A percentile compares a stretch with the other conserved stretches of the same genome.
phyloP scores from a whole-genome alignment of 768 basidiomycete genomes.

The Xanthoconium stramineum region DNA sequence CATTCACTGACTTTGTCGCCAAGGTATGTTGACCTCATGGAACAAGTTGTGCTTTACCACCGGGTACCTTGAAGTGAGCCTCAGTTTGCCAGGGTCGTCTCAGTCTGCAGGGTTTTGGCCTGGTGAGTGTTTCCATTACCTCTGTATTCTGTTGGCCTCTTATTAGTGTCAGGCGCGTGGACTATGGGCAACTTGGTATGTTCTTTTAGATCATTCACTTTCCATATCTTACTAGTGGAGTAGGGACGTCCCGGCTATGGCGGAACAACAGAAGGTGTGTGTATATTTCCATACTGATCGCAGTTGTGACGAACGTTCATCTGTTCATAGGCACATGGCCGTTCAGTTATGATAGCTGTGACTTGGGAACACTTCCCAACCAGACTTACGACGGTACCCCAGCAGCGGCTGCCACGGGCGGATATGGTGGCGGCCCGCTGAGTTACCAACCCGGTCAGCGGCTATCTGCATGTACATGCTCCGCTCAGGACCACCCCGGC shows the following conservation, averaged over 20 bases:
- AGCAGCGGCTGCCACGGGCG: slow-evolving; percentile 52
- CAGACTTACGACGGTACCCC: slow-evolving; percentile 70
- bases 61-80: slow-evolving; percentile 81
- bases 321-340: slow-evolving; percentile 55
- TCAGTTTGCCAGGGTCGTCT: slow-evolving; percentile 69
- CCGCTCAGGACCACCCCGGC: slow-evolving; percentile 84
- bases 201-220: neutral
- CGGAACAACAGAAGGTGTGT: slow-evolving; percentile 75
- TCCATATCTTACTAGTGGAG: slow-evolving; percentile 25
- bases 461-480: slow-evolving; percentile 84
- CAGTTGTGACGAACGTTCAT: neutral
- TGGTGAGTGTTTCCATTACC: slow-evolving; percentile 43
- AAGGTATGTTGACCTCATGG: slow-evolving; percentile 80
- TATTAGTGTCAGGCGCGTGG: slow-evolving; percentile 50
- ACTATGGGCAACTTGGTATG: slow-evolving; percentile 66
- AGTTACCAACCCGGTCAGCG: slow-evolving; percentile 87
- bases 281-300: neutral
- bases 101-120: slow-evolving; percentile 81
- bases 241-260: slow-evolving; percentile 87
- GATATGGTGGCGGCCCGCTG: slow-evolving; percentile 47
- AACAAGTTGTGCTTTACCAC: slow-evolving; percentile 96
- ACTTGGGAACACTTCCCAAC: slow-evolving; percentile 81
- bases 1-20: slow-evolving; percentile 6
- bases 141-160: neutral
- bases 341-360: slow-evolving; percentile 81